Percentiles rank a stretch among this genome's conserved stretches.
phyloP scores from a whole-genome alignment of 1,139 yeast species.

The Taphrina pruni region DNA sequence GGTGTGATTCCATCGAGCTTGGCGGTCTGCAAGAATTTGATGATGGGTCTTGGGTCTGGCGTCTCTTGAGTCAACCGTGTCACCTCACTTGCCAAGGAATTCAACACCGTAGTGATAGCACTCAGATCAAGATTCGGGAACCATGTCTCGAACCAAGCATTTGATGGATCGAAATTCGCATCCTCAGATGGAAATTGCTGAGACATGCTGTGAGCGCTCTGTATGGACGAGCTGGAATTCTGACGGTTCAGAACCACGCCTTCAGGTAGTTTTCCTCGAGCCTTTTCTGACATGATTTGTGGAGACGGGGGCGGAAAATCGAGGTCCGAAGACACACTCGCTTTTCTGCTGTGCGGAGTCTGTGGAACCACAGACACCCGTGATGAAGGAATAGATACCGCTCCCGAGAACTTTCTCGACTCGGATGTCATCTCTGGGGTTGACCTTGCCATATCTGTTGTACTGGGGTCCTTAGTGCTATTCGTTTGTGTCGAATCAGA shows the following conservation, averaged over 20 bases:
- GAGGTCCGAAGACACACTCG: conserved; percentile 14
- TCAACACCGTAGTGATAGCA: conserved; percentile 36
- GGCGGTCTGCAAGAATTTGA: conserved; percentile 25
- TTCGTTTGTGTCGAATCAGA: background rate
- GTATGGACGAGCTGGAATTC: conserved; percentile 23
- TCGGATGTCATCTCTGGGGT: background rate
- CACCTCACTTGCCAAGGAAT: conserved; percentile 40
- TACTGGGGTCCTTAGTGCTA: background rate
- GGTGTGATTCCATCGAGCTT: conserved; percentile 44
- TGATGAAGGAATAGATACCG: background rate
- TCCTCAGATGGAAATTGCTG: conserved; percentile 15
- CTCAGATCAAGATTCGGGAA: conserved; percentile 43
- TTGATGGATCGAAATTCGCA: conserved; percentile 42
- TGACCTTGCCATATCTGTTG: background rate
- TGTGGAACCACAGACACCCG: background rate
- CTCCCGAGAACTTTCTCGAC: background rate
- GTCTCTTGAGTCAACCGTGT: conserved; percentile 25
- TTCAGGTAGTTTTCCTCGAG: conserved; percentile 64
- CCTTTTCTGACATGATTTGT: conserved; percentile 66
- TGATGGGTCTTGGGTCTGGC: conserved; percentile 37
- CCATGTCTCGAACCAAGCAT: conserved; percentile 45
- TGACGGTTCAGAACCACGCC: conserved; percentile 49
- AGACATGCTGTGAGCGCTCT: conserved; percentile 14
- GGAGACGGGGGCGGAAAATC: conserved; percentile 52
- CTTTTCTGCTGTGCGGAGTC: conserved; percentile 15